These are phyloP conservation scores for Alternaria alternata DNA, from an alignment of 2,329 filamentous ascomycete species.

Conservation along the genomic window DNA sequence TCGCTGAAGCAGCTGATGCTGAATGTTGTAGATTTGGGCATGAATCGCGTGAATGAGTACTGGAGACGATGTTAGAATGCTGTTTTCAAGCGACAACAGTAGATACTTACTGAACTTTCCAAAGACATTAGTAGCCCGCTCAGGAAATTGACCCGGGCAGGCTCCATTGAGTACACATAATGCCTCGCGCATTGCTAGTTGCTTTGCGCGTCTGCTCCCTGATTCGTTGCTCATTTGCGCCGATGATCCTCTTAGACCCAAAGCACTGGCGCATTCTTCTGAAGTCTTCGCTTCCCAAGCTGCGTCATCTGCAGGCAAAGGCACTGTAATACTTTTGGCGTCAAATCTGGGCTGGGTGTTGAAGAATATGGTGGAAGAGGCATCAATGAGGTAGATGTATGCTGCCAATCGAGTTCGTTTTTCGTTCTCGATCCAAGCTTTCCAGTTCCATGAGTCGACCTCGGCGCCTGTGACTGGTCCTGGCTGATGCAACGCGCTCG, in stretches of 20 bases:
- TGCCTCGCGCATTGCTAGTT: slow-evolving; percentile 69
- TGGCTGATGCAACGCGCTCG: slow-evolving; percentile 69
- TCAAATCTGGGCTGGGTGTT: slow-evolving; percentile 72
- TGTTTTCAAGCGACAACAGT: background rate
- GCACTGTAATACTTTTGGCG: slow-evolving; percentile 68
- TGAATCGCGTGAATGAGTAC: slow-evolving; percentile 75
- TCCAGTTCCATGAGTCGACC: slow-evolving; percentile 69
- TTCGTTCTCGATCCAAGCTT: slow-evolving; percentile 74
- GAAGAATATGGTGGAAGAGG: slow-evolving; percentile 74
- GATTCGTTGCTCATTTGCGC: slow-evolving; percentile 67
- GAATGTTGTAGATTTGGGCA: slow-evolving; percentile 65
- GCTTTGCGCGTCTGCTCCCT: slow-evolving; percentile 69
- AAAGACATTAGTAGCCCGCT: slow-evolving; percentile 73
- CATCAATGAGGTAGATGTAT: slow-evolving; percentile 70
- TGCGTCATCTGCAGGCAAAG: slow-evolving; percentile 76
- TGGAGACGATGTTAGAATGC: slow-evolving; percentile 20
- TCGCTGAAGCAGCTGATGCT: slow-evolving; percentile 53
- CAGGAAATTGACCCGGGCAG: slow-evolving; percentile 66
- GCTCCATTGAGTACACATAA: slow-evolving; percentile 68
- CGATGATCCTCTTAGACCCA: slow-evolving; percentile 68
- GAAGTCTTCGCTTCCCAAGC: slow-evolving; percentile 73
- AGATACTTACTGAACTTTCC: slow-evolving; percentile 66
- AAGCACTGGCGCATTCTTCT: slow-evolving; percentile 68
- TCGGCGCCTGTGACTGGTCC: slow-evolving; percentile 54
- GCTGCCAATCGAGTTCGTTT: slow-evolving; percentile 71